phyloP scores from a whole-genome alignment of 1,284 basidiomycete species.

The Irpex rosettiformis region DNA sequence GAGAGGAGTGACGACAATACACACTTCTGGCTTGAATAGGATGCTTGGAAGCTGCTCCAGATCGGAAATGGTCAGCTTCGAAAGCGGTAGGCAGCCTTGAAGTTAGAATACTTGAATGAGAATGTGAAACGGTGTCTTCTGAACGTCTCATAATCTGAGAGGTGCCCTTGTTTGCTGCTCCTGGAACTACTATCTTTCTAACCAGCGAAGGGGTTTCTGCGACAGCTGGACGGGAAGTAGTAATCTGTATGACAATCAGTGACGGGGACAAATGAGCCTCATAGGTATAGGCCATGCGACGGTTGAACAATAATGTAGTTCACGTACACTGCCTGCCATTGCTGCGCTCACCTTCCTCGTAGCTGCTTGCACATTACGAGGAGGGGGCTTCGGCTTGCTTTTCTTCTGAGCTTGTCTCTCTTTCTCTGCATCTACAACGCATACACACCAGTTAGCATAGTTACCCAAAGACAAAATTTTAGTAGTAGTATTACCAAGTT shows the following conservation, averaged over 20 bases:
- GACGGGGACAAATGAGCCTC: no score
- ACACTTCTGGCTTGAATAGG: no score
- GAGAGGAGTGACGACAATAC: no score
- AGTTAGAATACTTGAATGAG: background rate
- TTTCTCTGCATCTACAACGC: background rate
- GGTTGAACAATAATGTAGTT: background rate
- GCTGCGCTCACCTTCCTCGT: background rate
- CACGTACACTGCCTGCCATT: background rate
- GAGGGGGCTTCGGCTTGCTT: background rate
- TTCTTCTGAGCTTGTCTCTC: background rate
- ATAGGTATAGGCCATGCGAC: background rate
- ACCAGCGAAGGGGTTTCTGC: background rate
- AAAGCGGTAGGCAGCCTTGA: background rate
- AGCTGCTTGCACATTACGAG: background rate
- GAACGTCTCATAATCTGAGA: background rate
- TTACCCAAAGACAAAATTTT: background rate
- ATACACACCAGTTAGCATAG: background rate
- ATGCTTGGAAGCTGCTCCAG: no score
- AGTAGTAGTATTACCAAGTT: background rate
- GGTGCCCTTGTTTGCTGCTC: background rate
- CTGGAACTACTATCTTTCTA: background rate
- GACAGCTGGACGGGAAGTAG: no score
- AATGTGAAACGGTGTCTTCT: background rate
- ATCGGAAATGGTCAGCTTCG: no score
- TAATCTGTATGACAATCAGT: no score